Base-by-base conservation (phyloP, 768 basidiomycete species). In the Ramaria rubella region DNA sequence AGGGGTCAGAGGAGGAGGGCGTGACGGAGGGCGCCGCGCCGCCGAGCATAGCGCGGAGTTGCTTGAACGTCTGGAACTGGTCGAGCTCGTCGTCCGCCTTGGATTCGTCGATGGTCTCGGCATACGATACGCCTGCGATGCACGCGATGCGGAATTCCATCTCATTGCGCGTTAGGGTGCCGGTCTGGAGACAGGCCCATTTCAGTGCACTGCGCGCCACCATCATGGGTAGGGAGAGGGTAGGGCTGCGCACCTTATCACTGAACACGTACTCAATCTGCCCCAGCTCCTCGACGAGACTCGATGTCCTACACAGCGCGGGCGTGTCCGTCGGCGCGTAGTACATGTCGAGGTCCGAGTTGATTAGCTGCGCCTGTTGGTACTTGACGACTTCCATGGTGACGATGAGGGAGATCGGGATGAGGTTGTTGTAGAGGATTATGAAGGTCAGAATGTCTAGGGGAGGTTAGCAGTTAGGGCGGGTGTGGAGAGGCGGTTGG, bases 351-450 rank as follows among this genome's bases (percentile, higher is more conserved):
- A 95, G 81, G 70, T 95, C 96, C 24, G 82, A 93, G 70, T 98
- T 99, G 77, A 99, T 99, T 52, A 97, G 80, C 33, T 90, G 87
- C 1, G 96, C 94, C 73, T 98, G 96, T 69, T 96, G 94, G 66
- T 87, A 98, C 69, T 97, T 97, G 74, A 99, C 96, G 31, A 98
- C 89, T 75, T 99, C 96, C 88, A 98, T 98, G 3, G 96, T 98
- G 63, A 99, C 96, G 64, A 98, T 95, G 63, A 99, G 85, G 55
- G 95, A 98, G 65, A 99, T 99, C 3, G 95, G 95, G 59, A 99
- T 98, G 63, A 99, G 80, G 74, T 98, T 99, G 76, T 97, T 98
- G 78, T 97, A 98, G 38, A 97, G 79, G 70, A 99, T 95, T 71
- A 98, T 90, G 75, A 97, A 99, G 9, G 96, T 98, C 36, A 99